These are phyloP conservation scores for Cutaneotrichosporon cutaneum DNA, from an alignment of 1,284 basidiomycete genomes.

Conservation along the genomic window DNA sequence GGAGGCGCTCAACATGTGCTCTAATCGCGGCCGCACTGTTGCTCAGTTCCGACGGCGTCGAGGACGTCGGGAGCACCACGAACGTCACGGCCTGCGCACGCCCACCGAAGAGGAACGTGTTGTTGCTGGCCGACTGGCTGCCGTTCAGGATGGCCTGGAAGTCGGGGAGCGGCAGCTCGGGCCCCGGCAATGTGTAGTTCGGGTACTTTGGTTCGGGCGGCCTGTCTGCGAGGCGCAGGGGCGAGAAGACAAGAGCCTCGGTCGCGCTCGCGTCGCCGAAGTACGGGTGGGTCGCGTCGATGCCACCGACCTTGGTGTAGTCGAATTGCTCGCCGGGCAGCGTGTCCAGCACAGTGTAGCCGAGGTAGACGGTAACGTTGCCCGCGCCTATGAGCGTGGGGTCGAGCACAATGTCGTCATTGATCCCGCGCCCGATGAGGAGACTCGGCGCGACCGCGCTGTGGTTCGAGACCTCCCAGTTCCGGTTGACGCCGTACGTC, in stretches of 20 bases:
- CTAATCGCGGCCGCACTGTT: conserved; percentile 3
- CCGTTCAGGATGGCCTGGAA: conserved; percentile 25
- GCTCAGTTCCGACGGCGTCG: conserved; percentile 21
- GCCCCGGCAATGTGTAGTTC: conserved; percentile 72
- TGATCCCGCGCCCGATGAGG: conserved; percentile 14
- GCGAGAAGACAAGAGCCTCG: conserved; percentile 73
- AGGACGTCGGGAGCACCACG: conserved; percentile 2
- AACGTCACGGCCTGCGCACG: background rate
- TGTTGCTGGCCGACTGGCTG: background rate
- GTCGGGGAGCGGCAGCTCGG: conserved; percentile 58
- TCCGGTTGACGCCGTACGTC: conserved; percentile 48
- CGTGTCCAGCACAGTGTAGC: conserved; percentile 4
- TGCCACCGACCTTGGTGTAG: background rate
- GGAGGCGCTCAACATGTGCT: background rate
- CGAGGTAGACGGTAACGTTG: conserved; percentile 8
- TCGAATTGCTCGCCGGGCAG: background rate
- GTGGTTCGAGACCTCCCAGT: background rate
- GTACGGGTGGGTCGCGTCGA: conserved; percentile 35
- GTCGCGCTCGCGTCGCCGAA: conserved; percentile 75
- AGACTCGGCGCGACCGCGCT: conserved; percentile 3
- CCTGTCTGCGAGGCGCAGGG: conserved; percentile 56
- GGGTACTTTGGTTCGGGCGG: conserved; percentile 62
- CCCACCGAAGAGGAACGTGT: background rate
- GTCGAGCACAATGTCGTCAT: background rate
- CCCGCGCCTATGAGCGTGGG: background rate